Evolutionary conservation across 1,284 basidiomycete species (phyloP).

Genomic region (Ustilago lituana): DNA sequence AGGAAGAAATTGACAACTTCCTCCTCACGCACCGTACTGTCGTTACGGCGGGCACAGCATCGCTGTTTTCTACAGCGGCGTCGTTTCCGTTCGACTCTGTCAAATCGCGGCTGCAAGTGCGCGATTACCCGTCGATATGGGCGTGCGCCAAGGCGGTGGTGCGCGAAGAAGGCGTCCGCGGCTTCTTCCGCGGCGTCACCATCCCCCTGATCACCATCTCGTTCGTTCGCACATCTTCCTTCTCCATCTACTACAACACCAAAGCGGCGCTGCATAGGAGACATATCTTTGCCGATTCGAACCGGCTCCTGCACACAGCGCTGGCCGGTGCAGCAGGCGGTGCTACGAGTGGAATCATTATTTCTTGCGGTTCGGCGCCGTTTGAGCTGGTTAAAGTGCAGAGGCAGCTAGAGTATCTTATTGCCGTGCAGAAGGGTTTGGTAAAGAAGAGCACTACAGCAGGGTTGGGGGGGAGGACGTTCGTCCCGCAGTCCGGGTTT

Average conservation of each 20-base stretch:
- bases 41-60: conserved; percentile 63
- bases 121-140: conserved; percentile 64
- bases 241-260: conserved; percentile 90
- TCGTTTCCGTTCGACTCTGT: conserved; percentile 66
- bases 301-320: conserved; percentile 41
- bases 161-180: conserved; percentile 87
- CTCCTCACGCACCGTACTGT: conserved; percentile 59
- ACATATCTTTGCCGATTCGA: conserved; percentile 25
- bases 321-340: conserved; percentile 71
- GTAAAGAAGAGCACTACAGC: conserved; percentile 3
- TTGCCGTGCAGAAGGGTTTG: conserved; percentile 79
- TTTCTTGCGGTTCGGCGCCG: conserved; percentile 72
- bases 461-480: conserved; percentile 19
- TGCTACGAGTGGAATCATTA: conserved; percentile 82
- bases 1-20: conserved; percentile 49
- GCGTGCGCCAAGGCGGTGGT: conserved; percentile 70
- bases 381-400: conserved; percentile 94
- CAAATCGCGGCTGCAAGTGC: conserved; percentile 64
- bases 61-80: conserved; percentile 62
- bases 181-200: conserved; percentile 82
- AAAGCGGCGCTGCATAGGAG: conserved; percentile 77
- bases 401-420: conserved; percentile 87
- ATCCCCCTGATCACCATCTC: conserved; percentile 96
- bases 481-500: conserved; percentile 58
- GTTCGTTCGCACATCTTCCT: conserved; percentile 89